Percentiles rank a stretch among this genome's conserved stretches.
These are phyloP conservation scores for Fusarium luffae DNA, from an alignment of 2,329 filamentous ascomycete species.

Conservation along the genomic window DNA sequence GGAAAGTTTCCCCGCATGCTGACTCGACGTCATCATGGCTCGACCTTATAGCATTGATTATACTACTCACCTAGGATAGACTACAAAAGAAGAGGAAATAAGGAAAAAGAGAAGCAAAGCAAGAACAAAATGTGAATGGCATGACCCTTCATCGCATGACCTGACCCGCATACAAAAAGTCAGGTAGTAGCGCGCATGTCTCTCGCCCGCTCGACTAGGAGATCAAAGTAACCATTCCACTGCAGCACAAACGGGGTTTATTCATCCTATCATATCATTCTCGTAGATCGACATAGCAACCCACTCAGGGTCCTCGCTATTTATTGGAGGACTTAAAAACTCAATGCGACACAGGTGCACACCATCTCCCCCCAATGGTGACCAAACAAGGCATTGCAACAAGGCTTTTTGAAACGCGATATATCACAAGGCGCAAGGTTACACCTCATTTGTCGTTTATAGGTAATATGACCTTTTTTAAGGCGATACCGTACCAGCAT, in stretches of 20 bases:
- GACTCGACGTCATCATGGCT: not conserved
- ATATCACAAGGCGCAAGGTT: constrained; percentile 1
- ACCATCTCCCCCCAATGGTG: constrained; percentile 13
- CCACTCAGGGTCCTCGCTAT: too few species aligned
- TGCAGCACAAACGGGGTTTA: not conserved
- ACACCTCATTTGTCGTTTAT: accelerated
- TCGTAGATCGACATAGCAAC: not conserved
- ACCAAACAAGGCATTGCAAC: constrained; percentile 5
- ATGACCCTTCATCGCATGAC: not conserved
- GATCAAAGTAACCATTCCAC: not conserved
- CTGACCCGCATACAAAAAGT: not conserved
- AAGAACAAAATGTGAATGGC: too few species aligned
- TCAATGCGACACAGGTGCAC: not conserved
- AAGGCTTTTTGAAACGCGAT: not conserved
- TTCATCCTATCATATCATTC: not conserved
- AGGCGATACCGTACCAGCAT: accelerated
- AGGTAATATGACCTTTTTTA: not conserved
- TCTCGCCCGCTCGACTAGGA: not conserved
- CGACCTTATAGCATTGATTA: not conserved
- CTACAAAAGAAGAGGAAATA: too few species aligned
- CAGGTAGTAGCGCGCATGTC: not conserved
- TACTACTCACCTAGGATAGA: too few species aligned
- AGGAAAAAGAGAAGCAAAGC: too few species aligned
- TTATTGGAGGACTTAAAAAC: not conserved
- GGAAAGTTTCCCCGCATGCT: not conserved